Percentiles rank a stretch among this genome's conserved stretches.
Evolutionary conservation across 345 rosid species (phyloP).

Genomic region (Citrus cavaleriei): DNA sequence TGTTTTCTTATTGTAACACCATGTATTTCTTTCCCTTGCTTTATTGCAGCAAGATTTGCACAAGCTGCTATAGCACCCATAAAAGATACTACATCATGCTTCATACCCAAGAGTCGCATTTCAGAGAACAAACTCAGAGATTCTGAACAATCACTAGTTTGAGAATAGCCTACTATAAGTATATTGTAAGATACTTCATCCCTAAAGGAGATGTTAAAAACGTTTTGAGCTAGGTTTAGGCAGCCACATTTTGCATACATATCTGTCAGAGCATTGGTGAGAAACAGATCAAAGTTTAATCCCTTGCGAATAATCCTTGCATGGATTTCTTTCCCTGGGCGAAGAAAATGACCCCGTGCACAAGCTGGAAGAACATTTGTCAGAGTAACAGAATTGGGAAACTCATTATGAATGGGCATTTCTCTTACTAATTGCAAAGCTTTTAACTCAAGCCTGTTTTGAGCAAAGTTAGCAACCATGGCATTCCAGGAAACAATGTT

Average conservation of each 20-base stretch:
- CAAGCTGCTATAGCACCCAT: conserved; percentile 58
- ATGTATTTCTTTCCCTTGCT: conserved; percentile 52
- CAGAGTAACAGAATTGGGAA: conserved; percentile 38
- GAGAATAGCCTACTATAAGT: conserved; percentile 47
- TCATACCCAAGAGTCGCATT: conserved; percentile 43
- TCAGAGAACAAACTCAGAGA: conserved; percentile 49
- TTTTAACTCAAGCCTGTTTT: conserved; percentile 30
- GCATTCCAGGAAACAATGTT: conserved; percentile 55
- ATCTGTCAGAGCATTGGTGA: conserved; percentile 46
- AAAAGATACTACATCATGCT: conserved; percentile 55
- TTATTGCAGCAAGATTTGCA: conserved; percentile 38
- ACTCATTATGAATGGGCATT: conserved; percentile 36
- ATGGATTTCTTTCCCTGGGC: conserved; percentile 44
- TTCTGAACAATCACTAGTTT: conserved; percentile 41
- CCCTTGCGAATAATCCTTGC: conserved; percentile 33
- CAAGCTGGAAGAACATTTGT: conserved; percentile 45
- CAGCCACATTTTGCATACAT: conserved; percentile 46
- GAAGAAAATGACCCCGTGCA: conserved; percentile 32
- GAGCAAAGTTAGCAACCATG: conserved; percentile 48
- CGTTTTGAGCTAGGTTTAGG: conserved; percentile 32
- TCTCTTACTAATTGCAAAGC: conserved; percentile 35
- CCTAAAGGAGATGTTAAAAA: conserved; percentile 35
- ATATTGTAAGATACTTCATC: conserved; percentile 60
- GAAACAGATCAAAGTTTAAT: conserved; percentile 27
- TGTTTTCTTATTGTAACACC: conserved; percentile 33